Base-by-base conservation (phyloP, 2,329 filamentous ascomycete species). In the Diaporthe ilicicola region DNA sequence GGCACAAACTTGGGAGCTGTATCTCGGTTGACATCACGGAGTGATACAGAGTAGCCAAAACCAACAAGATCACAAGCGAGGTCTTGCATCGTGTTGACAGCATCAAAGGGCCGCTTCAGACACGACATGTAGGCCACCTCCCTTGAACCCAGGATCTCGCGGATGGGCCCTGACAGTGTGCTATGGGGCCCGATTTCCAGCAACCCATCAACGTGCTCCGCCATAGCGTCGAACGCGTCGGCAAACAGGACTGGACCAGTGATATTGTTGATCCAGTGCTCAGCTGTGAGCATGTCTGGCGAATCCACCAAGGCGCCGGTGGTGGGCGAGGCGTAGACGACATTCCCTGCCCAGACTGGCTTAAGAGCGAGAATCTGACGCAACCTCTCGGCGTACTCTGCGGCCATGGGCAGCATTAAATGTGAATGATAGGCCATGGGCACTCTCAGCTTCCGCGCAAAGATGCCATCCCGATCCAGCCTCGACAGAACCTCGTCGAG, bases 361-460 rank as follows among this genome's bases (percentile, higher is more conserved):
- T 44, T 17, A 44, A 15, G 39, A 44, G 39, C 10, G 39, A 44
- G 39, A 4, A 44, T 44, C 8, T 17, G n/a, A 34, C 19, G 73
- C 74, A 72, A 79, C 74, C 3, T 50, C 66, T 9, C 56, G 53
- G 70, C 44, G 56, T 79, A 78, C 46, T 77, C 75, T 2, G 69
- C 70, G 1, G 75, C 74, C n/a, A 78, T 76, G 15, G 67, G 50
- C 3, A 37, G 34, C 76, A 79, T 78, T 7, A 68, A 70, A 0
- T 74, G 62, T 1, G 77, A 79, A 67, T 79, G 78, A 55, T 79
- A 79, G 10, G 75, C 77, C 3, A 78, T 73, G 2, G 75, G 76
- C 0, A 76, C 77, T 56, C 76, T 79, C 1, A 81, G 74, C 54
- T 76, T 78, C 51, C 77, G 74, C 3, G 77, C 76, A 68, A 81